A percentile compares a stretch with the other conserved stretches of the same genome.
These are phyloP conservation scores for Pouteria glomerata DNA, from an alignment of 148 eudicot genomes.

Conservation along the genomic window DNA sequence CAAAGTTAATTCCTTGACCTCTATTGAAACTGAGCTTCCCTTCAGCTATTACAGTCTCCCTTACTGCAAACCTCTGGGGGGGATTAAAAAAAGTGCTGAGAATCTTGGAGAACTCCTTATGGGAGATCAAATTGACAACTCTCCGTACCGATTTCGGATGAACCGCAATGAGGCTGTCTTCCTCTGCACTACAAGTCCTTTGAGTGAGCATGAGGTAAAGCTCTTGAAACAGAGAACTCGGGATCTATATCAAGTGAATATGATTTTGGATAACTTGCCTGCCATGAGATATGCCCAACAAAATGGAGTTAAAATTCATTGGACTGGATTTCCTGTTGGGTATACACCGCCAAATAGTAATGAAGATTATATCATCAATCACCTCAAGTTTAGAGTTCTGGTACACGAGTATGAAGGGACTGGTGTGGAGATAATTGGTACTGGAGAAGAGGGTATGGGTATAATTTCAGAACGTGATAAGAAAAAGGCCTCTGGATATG, in stretches of 20 bases:
- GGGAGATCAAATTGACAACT: slow-evolving; percentile 74
- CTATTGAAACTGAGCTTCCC: slow-evolving; percentile 75
- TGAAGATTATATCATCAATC: slow-evolving; percentile 59
- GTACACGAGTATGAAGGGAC: slow-evolving; percentile 70
- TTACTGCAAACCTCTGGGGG: slow-evolving; percentile 50
- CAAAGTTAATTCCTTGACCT: slow-evolving; percentile 70
- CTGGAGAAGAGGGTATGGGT: slow-evolving; percentile 67
- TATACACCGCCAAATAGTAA: slow-evolving; percentile 35
- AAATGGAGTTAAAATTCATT: slow-evolving; percentile 44
- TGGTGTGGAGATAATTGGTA: slow-evolving; percentile 47
- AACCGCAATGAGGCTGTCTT: slow-evolving; percentile 52
- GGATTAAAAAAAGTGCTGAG: slow-evolving; percentile 63
- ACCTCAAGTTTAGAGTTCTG: slow-evolving; percentile 53
- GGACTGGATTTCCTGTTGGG: slow-evolving; percentile 72
- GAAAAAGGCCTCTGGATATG: slow-evolving; percentile 43
- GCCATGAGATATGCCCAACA: slow-evolving; percentile 55
- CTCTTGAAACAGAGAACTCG: slow-evolving; percentile 64
- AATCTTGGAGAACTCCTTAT: slow-evolving; percentile 82
- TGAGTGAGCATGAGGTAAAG: slow-evolving; percentile 53
- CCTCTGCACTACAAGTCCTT: slow-evolving; percentile 43
- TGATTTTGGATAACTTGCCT: slow-evolving; percentile 70
- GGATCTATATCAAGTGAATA: slow-evolving; percentile 66
- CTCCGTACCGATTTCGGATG: slow-evolving; percentile 68
- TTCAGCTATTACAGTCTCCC: slow-evolving; percentile 76
- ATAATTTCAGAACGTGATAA: slow-evolving; percentile 48